phyloP scores from a whole-genome alignment of 257 asterid species.

The Ligustrum vulgare region DNA sequence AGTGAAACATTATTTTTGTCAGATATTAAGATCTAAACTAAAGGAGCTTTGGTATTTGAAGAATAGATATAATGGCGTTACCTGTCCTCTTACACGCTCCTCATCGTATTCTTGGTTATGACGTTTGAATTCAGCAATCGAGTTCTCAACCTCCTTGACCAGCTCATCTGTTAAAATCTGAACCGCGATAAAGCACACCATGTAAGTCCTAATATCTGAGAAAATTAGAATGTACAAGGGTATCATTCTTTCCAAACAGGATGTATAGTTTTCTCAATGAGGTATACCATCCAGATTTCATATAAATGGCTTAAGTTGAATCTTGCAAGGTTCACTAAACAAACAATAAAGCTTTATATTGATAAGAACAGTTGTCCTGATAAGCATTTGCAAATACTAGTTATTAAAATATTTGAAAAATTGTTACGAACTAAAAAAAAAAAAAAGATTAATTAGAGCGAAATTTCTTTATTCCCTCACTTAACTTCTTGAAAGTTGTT shows the following conservation, averaged over 20 bases:
- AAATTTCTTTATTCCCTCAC: background rate
- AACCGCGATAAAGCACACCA: conserved; percentile 19
- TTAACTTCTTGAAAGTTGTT: background rate
- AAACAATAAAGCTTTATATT: background rate
- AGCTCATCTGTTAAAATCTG: conserved; percentile 84
- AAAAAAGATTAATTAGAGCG: background rate
- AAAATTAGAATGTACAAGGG: background rate
- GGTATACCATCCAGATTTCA: background rate
- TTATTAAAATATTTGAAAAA: background rate
- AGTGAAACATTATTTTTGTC: background rate
- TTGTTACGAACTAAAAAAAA: background rate
- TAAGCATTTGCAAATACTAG: background rate
- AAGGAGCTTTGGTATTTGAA: conserved; percentile 9
- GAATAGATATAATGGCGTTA: conserved; percentile 14
- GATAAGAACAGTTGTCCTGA: background rate
- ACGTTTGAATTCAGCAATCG: conserved; percentile 66
- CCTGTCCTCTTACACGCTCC: conserved; percentile 83
- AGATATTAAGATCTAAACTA: too few species aligned
- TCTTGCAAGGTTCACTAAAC: background rate
- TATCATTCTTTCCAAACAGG: background rate
- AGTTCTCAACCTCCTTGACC: conserved; percentile 79
- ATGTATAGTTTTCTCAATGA: background rate
- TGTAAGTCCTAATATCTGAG: background rate
- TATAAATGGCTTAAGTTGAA: too few species aligned
- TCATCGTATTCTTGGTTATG: conserved; percentile 90